Base-by-base conservation (phyloP, 148 eudicot genomes). In the Camellia granthamiana region DNA sequence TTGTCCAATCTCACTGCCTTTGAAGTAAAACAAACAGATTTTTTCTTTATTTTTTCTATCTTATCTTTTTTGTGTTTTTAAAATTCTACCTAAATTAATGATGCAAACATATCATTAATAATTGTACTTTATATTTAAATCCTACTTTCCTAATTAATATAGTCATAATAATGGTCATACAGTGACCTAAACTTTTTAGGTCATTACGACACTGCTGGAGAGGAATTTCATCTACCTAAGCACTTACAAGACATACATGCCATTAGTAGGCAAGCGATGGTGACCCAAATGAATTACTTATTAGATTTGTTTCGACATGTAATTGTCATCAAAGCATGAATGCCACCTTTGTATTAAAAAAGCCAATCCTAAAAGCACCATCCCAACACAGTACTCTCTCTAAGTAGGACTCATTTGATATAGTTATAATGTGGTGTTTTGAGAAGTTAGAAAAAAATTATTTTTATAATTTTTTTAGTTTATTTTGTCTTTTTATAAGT, bases 271-370 rank as follows among this genome's bases (percentile, higher is more conserved):
- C 72, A 19, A 4, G 43, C 43, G 19, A 69, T 11, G 42, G 59
- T 46, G 59, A 8, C 75, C 55, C 0, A n/a, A 49, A 49, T 19
- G 56, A 71, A 49, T 71, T 14, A 49, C 18, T 71, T 11, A 71
- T 56, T 7, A 49, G 42, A 72, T 54, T 30, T 73, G 16, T 12
- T 38, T 72, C 7, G 11, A 51, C 44, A 52, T 72, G 16, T 72
- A 72, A 11, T 51, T 58, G 62, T 54, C 75, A 71, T 49, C 58
- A 73, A 73, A 54, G 62, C 76, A 73, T 73, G 43, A 54, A 73
- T 43, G n/a, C 76, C 61, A 49, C 58, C 75, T n/a, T 51, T 69
- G 30, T 51, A 23, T 72, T 51, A n/a, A 4, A 72, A 72, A 72
- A 49, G 56, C 41, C 59, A 19, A 51, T 38, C 56, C 59, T 47